Evolutionary conservation across 306 rosid species (phyloP), one percentile per base, ranked within the genome.

Genomic region (Spatholobus suberectus): DNA sequence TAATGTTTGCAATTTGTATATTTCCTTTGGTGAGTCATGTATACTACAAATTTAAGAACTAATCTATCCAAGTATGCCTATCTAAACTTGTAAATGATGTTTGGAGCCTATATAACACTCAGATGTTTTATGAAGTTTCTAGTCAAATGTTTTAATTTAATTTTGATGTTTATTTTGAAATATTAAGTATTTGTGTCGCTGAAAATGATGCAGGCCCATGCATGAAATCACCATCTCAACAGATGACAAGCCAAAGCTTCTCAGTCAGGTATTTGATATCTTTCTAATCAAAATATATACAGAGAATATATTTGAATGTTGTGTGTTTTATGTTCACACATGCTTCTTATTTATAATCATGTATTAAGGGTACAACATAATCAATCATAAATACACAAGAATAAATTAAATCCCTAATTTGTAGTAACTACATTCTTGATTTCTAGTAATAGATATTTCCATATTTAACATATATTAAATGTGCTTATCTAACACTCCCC

Each of bases 171-270:
- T 75, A 26, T 61, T 51, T 41, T 57, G 32, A 57, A 29, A 61
- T 82, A 23, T 84, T 72, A 24, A 79, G 43, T 32, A 26, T 65
- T 23, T 41, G 70, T 85, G 70, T 86, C 75, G 41, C 87, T 84
- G 78, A 55, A 80, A 81, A 85, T 92, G 61, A 49, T 90, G 89
- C 47, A 96, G 99, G 90, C 98, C 99, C 58, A 90, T 94, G 97
- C 99, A 96, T 89, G 99, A 96, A 92, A 92, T 96, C 84, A 91
- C 99, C 73, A 87, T 94, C 87, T 94, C 99, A 44, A 85, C 98
- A 35, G 97, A 92, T 73, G 98, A 96, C 92, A 96, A 94, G 87
- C 98, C 98, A 66, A 96, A 96, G 88, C 92, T 96, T 84, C 94
- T 96, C 66, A 90, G 99, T 89, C 98, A 91, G 99, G 99, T 96